These are phyloP conservation scores for Fusarium sp. DNA, from an alignment of 2,329 filamentous ascomycete genomes.

Conservation along the genomic window DNA sequence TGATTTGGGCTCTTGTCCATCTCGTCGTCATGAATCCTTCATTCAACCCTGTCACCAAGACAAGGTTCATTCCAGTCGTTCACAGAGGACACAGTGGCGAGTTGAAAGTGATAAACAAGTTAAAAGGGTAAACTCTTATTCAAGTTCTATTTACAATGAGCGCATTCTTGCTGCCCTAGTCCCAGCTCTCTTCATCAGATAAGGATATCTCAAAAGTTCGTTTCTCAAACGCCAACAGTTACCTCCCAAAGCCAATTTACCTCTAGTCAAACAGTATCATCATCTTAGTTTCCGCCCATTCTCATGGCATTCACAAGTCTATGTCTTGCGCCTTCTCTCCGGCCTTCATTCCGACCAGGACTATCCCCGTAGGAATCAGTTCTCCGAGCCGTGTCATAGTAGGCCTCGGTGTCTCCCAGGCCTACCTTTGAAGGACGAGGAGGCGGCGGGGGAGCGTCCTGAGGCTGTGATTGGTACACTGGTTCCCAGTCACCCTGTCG, in stretches of 20 bases:
- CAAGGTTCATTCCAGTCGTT: neutral
- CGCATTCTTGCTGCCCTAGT: neutral
- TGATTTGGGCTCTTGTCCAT: neutral
- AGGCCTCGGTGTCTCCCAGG: conserved; percentile 48
- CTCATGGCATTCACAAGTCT: conserved; percentile 49
- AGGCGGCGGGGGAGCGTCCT: conserved; percentile 47
- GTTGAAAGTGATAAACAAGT: no score
- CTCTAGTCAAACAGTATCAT: conserved; percentile 6
- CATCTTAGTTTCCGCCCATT: conserved; percentile 36
- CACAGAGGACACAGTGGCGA: neutral
- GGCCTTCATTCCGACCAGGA: conserved; percentile 33
- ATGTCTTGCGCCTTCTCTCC: conserved; percentile 47
- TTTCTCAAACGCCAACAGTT: conserved; percentile 27
- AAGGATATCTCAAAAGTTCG: conserved; percentile 30
- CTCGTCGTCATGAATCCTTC: neutral
- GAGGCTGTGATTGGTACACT: conserved; percentile 38
- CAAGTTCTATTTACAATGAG: conserved; percentile 22
- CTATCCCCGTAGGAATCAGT: conserved; percentile 37
- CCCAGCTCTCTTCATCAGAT: conserved; percentile 24
- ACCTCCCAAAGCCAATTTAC: neutral
- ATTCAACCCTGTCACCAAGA: neutral
- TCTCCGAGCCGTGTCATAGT: conserved; percentile 42
- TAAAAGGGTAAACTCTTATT: no score
- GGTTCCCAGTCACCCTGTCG: conserved; percentile 46
- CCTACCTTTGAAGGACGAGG: conserved; percentile 52